These are phyloP conservation scores for Circinella umbellata DNA, from an alignment of 371 early-diverging fungal genomes.

Conservation along the genomic window DNA sequence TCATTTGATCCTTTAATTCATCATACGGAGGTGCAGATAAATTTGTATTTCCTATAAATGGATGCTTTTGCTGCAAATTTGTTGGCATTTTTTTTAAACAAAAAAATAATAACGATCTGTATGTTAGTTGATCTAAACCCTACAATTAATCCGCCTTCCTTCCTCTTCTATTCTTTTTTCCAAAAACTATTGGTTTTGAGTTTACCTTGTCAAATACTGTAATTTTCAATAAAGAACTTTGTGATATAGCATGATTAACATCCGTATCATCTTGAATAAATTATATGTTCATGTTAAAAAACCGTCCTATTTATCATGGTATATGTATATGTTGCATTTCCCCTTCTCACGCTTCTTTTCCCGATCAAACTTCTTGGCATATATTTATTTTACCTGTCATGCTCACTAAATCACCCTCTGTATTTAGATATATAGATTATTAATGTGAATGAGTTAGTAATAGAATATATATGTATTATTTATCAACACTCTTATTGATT, in stretches of 20 bases:
- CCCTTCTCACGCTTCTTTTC: background rate
- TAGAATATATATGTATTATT: background rate
- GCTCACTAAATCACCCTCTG: conserved; percentile 63
- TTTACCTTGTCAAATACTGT: conserved; percentile 44
- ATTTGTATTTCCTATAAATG: background rate
- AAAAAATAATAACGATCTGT: no score
- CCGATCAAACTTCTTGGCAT: background rate
- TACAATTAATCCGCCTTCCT: background rate
- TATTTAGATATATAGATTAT: background rate
- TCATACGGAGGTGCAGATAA: background rate
- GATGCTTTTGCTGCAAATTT: conserved; percentile 4
- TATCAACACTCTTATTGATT: background rate
- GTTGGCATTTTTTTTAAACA: no score
- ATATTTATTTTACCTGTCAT: conserved; percentile 33
- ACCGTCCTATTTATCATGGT: no score
- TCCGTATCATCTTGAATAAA: conserved; percentile 54
- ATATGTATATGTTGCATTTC: no score
- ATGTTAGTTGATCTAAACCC: no score
- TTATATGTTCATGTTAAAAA: background rate
- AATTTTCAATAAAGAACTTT: conserved; percentile 54
- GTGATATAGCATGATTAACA: conserved; percentile 58
- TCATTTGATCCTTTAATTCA: conserved; percentile 9
- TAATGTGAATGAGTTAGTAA: no score
- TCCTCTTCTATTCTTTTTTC: background rate
- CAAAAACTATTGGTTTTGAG: no score